Evolutionary conservation across 108 stramenopile species (phyloP), one percentile per base, ranked within the genome.

Genomic region (Schizochytrium sp.): DNA sequence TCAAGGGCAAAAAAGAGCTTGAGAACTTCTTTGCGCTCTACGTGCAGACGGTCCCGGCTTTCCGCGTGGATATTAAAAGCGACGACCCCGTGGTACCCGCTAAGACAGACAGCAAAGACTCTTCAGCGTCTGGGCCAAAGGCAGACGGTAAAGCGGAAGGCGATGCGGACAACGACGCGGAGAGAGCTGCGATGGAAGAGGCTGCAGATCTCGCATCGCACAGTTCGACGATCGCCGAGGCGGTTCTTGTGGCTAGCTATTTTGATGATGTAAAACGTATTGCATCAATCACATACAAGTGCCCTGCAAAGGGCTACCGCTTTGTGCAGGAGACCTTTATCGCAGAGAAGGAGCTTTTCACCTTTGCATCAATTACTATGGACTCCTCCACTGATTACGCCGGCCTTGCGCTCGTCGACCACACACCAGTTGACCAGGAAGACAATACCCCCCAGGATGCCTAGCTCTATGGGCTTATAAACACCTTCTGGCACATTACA

Each of bases 281-380:
- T 10, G 76, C 76, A n/a, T 83, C 53, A n/a, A 53, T 83, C 15
- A 55, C 47, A n/a, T 83, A 83, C 2, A 46, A 40, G 47, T 83
- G 47, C 76, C 76, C 76, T 10, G 50, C 47, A n/a, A 83, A 83
- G 76, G 76, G 76, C 17, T 83, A 83, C 47, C 76, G 76, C 50
- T 83, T 83, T 2, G 53, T 83, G 47, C 76, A 83, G 47, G 76
- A 83, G 28, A 17, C 19, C 3, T 83, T 83, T 10, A 40, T 83
- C 47, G 10, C 45, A n/a, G 76, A 83, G 45, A 55, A 55, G 76
- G 53, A 49, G 47, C 15, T 83, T 38, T 83, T 83, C 47, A 17
- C 76, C 50, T 83, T 83, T 55, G 64, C 44, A 38, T 69, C 64
- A 38, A 69, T 69, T 2, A 83, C 76, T 53, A 49, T 83, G 8